phyloP scores from a whole-genome alignment of 2,329 filamentous ascomycete genomes.

The Epichloe festucae region DNA sequence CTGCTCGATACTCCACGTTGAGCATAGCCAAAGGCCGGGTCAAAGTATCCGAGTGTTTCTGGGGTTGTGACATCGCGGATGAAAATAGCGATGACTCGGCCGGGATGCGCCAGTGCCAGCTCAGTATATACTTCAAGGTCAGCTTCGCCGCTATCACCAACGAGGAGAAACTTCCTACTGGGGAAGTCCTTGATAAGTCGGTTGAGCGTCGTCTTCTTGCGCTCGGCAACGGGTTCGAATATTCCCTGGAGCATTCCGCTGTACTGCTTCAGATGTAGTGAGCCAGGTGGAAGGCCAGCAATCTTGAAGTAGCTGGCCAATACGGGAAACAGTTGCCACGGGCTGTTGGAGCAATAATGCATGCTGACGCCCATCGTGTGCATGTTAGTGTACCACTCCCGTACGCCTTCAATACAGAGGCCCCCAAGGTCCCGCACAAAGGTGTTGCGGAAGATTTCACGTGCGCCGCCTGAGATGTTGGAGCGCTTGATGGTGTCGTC shows the following conservation, averaged over 20 bases:
- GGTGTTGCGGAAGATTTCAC: constrained; percentile 92
- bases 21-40: constrained; percentile 34
- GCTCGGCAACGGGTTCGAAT: constrained; percentile 90
- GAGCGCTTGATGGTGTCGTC: constrained; percentile 97
- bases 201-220: constrained; percentile 81
- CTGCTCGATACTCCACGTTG: constrained; percentile 15
- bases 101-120: constrained; percentile 71
- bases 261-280: constrained; percentile 92
- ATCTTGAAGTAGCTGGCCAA: constrained; percentile 73
- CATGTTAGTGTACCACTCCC: constrained; percentile 76
- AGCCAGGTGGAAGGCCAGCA: constrained; percentile 71
- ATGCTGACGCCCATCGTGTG: constrained; percentile 70
- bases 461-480: constrained; percentile 72
- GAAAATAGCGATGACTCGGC: constrained; percentile 74
- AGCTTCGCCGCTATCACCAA: constrained; percentile 92
- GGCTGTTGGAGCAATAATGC: constrained; percentile 98
- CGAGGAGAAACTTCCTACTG: constrained; percentile 73
- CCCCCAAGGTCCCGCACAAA: constrained; percentile 79
- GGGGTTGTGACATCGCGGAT: constrained; percentile 91
- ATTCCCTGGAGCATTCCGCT: constrained; percentile 95
- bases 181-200: constrained; percentile 83
- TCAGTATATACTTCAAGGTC: constrained; percentile 97
- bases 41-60: constrained; percentile 61
- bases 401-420: constrained; percentile 74
- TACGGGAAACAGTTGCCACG: constrained; percentile 93